phyloP scores from a whole-genome alignment of 371 early-diverging fungal species.

The Gilbertella persicaria region DNA sequence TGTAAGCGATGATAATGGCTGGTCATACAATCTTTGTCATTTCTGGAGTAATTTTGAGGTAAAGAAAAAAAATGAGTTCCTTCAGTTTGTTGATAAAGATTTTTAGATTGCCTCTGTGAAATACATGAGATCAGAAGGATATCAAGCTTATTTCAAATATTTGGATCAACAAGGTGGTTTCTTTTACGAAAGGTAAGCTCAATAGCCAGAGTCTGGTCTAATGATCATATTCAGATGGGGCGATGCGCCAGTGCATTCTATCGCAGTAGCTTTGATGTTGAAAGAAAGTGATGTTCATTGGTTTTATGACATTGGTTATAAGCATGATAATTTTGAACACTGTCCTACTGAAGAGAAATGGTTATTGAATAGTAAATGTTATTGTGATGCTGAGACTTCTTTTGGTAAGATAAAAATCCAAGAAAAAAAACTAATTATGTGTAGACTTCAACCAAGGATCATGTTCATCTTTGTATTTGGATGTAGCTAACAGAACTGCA shows the following conservation, averaged over 20 bases:
- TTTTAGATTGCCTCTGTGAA: conserved; percentile 43
- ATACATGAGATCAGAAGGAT: conserved; percentile 71
- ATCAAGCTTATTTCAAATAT: conserved; percentile 76
- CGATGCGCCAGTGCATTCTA: conserved; percentile 94
- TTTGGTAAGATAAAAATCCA: conserved; percentile 29
- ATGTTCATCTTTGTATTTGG: conserved; percentile 28
- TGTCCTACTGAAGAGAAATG: conserved; percentile 62
- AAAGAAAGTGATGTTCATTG: conserved; percentile 79
- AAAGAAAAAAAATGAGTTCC: neutral
- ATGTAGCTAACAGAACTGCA: conserved; percentile 27
- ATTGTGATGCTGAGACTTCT: conserved; percentile 48
- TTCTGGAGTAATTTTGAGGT: conserved; percentile 69
- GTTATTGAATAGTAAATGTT: conserved; percentile 51
- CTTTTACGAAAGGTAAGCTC: conserved; percentile 82
- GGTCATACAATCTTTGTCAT: conserved; percentile 66
- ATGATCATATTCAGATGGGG: conserved; percentile 70
- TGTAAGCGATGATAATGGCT: conserved; percentile 41
- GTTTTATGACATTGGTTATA: conserved; percentile 88
- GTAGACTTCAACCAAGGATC: conserved; percentile 26
- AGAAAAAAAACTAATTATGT: neutral
- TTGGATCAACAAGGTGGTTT: conserved; percentile 85
- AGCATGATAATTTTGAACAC: conserved; percentile 68
- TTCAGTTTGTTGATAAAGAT: too few relatives aligned
- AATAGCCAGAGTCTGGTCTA: neutral
- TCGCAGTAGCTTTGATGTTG: conserved; percentile 83